Percentiles rank a stretch among this genome's conserved stretches.
Evolutionary conservation across 2,329 filamentous ascomycete genomes (phyloP).

Genomic region (Diaporthe nobilis): DNA sequence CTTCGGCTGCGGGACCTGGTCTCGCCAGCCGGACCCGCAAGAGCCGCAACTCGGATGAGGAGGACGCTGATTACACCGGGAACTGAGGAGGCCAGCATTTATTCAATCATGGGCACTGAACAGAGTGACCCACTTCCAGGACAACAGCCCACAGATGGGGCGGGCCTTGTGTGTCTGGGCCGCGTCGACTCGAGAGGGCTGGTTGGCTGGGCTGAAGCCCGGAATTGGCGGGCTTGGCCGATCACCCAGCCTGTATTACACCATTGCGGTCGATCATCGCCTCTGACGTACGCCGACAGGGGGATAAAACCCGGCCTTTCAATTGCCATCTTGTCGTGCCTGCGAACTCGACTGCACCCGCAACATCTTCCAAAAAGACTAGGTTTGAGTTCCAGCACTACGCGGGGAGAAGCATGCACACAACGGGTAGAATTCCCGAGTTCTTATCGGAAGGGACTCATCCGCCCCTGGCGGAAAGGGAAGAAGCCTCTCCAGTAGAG

Average conservation of each 20-base stretch:
- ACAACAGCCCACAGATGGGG: background rate
- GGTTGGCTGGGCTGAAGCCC: too few relatives aligned
- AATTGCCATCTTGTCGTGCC: background rate
- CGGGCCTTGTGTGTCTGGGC: background rate
- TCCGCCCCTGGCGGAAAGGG: background rate
- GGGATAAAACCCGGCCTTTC: background rate
- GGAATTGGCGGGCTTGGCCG: background rate
- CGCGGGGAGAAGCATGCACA: background rate
- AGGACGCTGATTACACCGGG: slow-evolving; percentile 2
- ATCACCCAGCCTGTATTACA: slow-evolving; percentile 2
- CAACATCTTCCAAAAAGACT: background rate
- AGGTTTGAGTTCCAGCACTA: background rate
- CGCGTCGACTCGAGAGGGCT: background rate
- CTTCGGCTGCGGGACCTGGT: background rate
- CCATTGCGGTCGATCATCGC: background rate
- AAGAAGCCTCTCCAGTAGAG: background rate
- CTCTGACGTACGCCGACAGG: slow-evolving; percentile 15
- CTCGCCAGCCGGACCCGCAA: slow-evolving; percentile 23
- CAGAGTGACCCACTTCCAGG: background rate
- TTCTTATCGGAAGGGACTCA: too few relatives aligned
- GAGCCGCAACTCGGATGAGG: background rate
- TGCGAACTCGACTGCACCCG: background rate
- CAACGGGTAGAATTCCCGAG: background rate
- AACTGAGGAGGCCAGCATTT: background rate
- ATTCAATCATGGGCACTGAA: background rate